A percentile compares a stretch with the other conserved stretches of the same genome.
phyloP scores from a whole-genome alignment of 2,329 filamentous ascomycete genomes.

The Harringtonia lauricola region DNA sequence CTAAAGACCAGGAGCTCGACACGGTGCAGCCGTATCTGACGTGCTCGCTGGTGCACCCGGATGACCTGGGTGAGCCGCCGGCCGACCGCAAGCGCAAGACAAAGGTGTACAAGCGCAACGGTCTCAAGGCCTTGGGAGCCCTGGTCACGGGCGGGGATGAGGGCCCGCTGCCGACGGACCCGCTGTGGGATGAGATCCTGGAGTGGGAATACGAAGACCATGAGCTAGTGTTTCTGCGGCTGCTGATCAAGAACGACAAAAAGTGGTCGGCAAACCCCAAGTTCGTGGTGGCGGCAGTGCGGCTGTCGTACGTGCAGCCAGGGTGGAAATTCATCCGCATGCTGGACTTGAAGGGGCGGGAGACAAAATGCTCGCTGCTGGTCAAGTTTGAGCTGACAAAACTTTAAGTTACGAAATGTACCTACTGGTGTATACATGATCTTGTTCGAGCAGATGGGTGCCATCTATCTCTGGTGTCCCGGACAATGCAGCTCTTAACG shows the following conservation, averaged over 20 bases:
- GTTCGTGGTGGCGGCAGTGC: slow-evolving; percentile 48
- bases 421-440: too few relatives aligned
- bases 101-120: slow-evolving; percentile 46
- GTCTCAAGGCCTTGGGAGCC: slow-evolving; percentile 30
- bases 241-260: slow-evolving; percentile 58
- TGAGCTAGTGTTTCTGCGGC: slow-evolving; percentile 51
- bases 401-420: slow-evolving; percentile 5
- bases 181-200: slow-evolving; percentile 53
- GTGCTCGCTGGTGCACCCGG: slow-evolving; percentile 49
- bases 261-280: slow-evolving; percentile 51
- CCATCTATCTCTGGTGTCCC: too few relatives aligned
- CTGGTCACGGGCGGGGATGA: slow-evolving; percentile 44
- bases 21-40: slow-evolving; percentile 55
- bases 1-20: slow-evolving; percentile 34
- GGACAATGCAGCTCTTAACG: too few relatives aligned
- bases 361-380: slow-evolving; percentile 51
- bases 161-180: slow-evolving; percentile 42
- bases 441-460: too few relatives aligned
- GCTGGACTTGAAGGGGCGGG: slow-evolving; percentile 51
- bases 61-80: not conserved
- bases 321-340: slow-evolving; percentile 56
- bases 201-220: slow-evolving; percentile 61
- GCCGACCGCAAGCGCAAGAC: slow-evolving; percentile 48
- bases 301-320: slow-evolving; percentile 41
- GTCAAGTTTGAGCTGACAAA: slow-evolving; percentile 44